Evolutionary conservation across 176 grass and related monocot genomes (phyloP), one percentile per base, ranked within the genome.

Genomic region (Miscanthus lutarioriparius): DNA sequence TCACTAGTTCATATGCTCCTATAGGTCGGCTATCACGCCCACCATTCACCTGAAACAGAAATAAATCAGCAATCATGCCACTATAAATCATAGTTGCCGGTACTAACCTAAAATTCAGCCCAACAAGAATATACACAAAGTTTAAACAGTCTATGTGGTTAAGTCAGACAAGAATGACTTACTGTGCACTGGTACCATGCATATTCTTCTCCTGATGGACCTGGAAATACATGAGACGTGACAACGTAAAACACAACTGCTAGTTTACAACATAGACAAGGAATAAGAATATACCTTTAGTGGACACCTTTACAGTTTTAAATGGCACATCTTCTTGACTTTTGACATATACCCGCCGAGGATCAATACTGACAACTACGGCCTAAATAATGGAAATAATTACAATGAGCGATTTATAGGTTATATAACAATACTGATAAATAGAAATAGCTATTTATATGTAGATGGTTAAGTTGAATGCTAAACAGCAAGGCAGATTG

Each of bases 141-240:
- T 77, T 77, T 16, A 62, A 77, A 40, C 22, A 77, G 54, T 37
- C n/a, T 74, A 68, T 82, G 64, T 13, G 80, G 33, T 72, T 44
- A 69, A 86, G 68, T 19, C 23, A 80, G 12, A 73, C 28, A 25
- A 15, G 39, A 78, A 38, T 5, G 25, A n/a, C 87, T 90, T 91
- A 98, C 96, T 33, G 96, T 98, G 67, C 96, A 98, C 44, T 99
- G 93, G 74, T 96, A 99, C 96, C 96, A 99, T 85, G 93, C 96
- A 78, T 99, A 94, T 86, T 99, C 88, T 92, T 99, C 96, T 79
- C 93, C 96, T 62, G 69, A 79, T 67, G 93, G 87, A 38, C 96
- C 96, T 98, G 88, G 78, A 75, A 74, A 87, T 71, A 87, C 13
- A 70, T 75, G 69, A 85, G 67, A 71, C 65, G 7, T 64, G 65